Evolutionary conservation across 495 filamentous ascomycete species (phyloP), one percentile per base, ranked within the genome.

Genomic region (Pseudotulostoma volvatum): DNA sequence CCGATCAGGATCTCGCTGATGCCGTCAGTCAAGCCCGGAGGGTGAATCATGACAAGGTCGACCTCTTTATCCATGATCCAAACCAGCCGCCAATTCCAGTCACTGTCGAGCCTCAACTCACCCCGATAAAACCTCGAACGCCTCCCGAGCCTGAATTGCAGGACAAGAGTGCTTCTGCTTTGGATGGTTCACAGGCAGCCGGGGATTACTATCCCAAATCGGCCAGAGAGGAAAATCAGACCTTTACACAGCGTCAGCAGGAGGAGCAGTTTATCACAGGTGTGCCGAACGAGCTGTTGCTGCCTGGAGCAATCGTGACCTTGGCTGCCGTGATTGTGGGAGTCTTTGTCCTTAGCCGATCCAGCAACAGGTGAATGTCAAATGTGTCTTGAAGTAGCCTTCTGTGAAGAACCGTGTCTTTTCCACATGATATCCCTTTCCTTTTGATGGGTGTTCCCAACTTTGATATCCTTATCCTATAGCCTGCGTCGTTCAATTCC

Each of bases 21-120:
- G 86, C 90, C 3, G 85, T 99, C 42, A 61, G 74, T 9, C 71
- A 95, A 18, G 79, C 92, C 2, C 77, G 81, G 33, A 79, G 77
- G 11, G 67, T 73, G 33, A 75, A 63, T 39, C 74, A 73, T 28
- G 88, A 93, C 40, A 99, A 96, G 68, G 90, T 99, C 20, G 88
- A 99, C 46, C 67, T 99, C 8, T 96, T 93, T 49, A 87, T 99
- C 37, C 90, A 96, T 52, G 82, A 99, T 51, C 90, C 88, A 7
- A 69, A 81, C 32, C 81, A 85, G 52, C 78, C 90, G 5, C 77
- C 90, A 0, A 73, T 86, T 31, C 57, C 70, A 5, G 67, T 73
- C 7, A 73, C 77, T 0, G 47, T 80, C 7, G 77, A 87, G 33
- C 77, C 82, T 21, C 74, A 78, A 9, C 77, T 78, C 0, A 57